Percentiles rank a stretch among this genome's conserved stretches.
Conservation (phyloP, 768 basidiomycete genomes). For the Tricholoma terreum region DNA sequence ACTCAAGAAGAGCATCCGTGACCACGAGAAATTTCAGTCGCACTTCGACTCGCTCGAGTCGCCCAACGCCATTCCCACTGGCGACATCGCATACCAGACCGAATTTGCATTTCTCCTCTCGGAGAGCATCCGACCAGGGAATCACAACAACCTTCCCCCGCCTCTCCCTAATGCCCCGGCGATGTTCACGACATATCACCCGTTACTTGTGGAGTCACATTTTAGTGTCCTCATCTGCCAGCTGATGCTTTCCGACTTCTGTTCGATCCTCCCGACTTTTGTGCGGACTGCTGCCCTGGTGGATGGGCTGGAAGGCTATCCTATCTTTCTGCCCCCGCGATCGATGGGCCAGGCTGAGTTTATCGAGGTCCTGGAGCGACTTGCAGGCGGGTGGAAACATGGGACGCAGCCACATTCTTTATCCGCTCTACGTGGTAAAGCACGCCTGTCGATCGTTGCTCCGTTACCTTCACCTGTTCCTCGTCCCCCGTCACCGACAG, state of each 20-base stretch:
- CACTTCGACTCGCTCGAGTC: constrained; percentile 78
- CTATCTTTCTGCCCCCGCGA: constrained; percentile 81
- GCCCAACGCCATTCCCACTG: constrained; percentile 29
- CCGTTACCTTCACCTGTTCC: constrained; percentile 26
- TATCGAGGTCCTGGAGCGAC: constrained; percentile 77
- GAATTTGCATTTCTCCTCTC: constrained; percentile 69
- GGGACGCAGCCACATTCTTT: constrained; percentile 61
- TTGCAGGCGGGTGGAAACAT: constrained; percentile 71
- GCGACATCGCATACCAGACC: constrained; percentile 49
- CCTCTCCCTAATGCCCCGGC: constrained; percentile 45
- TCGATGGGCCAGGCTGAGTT: constrained; percentile 92
- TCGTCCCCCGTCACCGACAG: constrained; percentile 23
- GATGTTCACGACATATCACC: constrained; percentile 88
- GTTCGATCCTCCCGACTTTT: constrained; percentile 59
- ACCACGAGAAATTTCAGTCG: constrained; percentile 79
- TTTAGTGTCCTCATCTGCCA: constrained; percentile 75
- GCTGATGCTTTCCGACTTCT: constrained; percentile 77
- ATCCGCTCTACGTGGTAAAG: constrained; percentile 33
- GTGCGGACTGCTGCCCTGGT: constrained; percentile 63
- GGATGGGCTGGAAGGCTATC: constrained; percentile 84
- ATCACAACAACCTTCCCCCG: constrained; percentile 32
- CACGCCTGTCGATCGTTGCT: constrained; percentile 45
- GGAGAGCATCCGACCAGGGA: constrained; percentile 65
- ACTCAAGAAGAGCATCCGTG: constrained; percentile 73
- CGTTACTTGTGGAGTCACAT: constrained; percentile 83